Evolutionary conservation across 2,329 filamentous ascomycete genomes (phyloP), one percentile per base, ranked within the genome.

Genomic region (Lachnellula arida): DNA sequence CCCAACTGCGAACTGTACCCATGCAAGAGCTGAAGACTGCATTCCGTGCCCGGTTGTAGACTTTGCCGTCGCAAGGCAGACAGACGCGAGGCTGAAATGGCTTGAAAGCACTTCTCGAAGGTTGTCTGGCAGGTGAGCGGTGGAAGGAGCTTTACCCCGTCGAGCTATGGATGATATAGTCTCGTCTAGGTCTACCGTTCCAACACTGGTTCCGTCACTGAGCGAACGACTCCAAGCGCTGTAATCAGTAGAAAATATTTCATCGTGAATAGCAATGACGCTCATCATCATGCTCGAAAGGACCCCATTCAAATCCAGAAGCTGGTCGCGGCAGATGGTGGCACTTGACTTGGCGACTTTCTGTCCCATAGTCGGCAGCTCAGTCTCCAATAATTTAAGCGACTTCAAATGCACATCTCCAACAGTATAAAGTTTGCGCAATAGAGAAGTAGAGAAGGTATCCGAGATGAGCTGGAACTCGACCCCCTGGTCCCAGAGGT

Each of bases 1-100:
- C 15, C 86, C 86, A 19, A 92, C 73, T 1, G 89, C 87, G 58
- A 96, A 85, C 50, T 87, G 79, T 28, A 91, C 78, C 84, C 92
- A 94, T 5, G 88, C 86, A 22, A 87, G 72, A 19, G 82, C 79
- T 19, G 78, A 73, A 50, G 72, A 68, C 51, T 62, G 63, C 39
- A 70, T 66, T 9, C 65, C 53, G n/a, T 62, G 54, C 5, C 64
- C 57, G 19, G 65, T 54, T 4, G 65, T 43, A 46, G 68, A 62
- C 23, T 58, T 61, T 17, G 68, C 66, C 34, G 72, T 62, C 32
- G 65, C 60, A 37, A 70, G 65, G 17, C 68, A 61, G 28, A 64
- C 19, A 2, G 63, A 66, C 43, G 63, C 72, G 62, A 53, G 61
- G 25, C 58, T 67, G 58, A 78, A 76, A 67, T 71, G 71, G 39